Evolutionary conservation across 2,329 filamentous ascomycete genomes (phyloP).

Genomic region (Sclerotinia minor): DNA sequence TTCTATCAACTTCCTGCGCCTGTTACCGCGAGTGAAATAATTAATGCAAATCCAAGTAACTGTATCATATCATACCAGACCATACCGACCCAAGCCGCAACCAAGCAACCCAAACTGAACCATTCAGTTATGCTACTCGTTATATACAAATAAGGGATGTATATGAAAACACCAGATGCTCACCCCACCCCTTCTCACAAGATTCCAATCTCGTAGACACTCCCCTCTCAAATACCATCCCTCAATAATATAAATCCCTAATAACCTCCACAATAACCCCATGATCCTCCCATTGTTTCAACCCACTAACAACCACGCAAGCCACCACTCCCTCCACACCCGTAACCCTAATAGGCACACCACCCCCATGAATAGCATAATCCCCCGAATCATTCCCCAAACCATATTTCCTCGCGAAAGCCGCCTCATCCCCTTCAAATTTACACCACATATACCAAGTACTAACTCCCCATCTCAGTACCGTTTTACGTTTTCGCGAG

Average conservation of each 20-base stretch:
- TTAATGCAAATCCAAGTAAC: background rate
- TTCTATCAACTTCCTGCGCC: background rate
- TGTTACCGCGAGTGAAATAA: background rate
- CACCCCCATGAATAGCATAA: slow-evolving; percentile 79
- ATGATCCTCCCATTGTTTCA: slow-evolving; percentile 78
- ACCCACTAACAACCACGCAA: slow-evolving; percentile 72
- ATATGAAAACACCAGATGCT: background rate
- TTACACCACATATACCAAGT: slow-evolving; percentile 73
- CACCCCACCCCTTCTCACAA: too few species aligned
- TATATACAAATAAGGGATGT: background rate
- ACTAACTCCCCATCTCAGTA: slow-evolving; percentile 67
- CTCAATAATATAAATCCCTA: slow-evolving; percentile 34
- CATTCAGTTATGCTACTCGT: background rate
- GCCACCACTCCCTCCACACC: slow-evolving; percentile 76
- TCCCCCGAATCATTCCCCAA: slow-evolving; percentile 57
- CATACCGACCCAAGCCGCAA: background rate
- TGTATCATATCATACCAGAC: background rate
- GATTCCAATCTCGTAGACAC: background rate
- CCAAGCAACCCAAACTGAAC: background rate
- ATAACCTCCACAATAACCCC: slow-evolving; percentile 65
- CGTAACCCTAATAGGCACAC: slow-evolving; percentile 67
- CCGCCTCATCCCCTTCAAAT: slow-evolving; percentile 61
- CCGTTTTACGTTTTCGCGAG: slow-evolving; percentile 68
- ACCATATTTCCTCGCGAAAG: slow-evolving; percentile 65
- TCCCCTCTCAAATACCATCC: background rate